Evolutionary conservation across 2,329 filamentous ascomycete species (phyloP).

Genomic region (Epichloe elymi): DNA sequence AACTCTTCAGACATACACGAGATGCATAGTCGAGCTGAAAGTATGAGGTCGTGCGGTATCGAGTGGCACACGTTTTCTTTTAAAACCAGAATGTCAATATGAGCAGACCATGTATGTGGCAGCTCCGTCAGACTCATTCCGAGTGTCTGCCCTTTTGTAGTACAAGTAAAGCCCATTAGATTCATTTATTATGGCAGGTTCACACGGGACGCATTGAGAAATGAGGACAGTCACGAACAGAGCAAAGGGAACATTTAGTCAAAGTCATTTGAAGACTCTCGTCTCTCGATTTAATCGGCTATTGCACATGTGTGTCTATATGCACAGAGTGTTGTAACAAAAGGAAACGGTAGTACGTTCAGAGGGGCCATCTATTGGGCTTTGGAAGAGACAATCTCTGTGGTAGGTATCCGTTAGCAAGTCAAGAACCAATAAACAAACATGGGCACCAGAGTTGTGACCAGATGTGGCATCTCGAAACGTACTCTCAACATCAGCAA

Average conservation of each 20-base stretch:
- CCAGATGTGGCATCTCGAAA: not conserved
- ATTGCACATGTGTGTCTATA: constrained; percentile 48
- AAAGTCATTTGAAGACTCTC: constrained; percentile 1
- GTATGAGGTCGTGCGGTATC: no score
- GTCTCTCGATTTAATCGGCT: constrained; percentile 28
- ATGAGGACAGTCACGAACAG: not conserved
- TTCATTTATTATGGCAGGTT: no score
- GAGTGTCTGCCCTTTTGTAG: no score
- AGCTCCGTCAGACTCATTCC: no score
- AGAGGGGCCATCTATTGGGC: constrained; percentile 40
- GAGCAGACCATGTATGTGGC: no score
- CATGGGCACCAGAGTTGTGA: no score
- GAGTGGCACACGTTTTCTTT: no score
- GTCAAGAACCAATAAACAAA: no score
- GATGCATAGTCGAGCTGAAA: no score
- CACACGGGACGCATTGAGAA: not conserved
- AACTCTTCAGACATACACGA: not conserved
- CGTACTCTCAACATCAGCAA: constrained; percentile 89
- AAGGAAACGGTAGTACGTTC: constrained; percentile 32
- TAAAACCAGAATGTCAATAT: no score
- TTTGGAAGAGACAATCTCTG: constrained; percentile 52
- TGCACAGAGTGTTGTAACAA: constrained; percentile 41
- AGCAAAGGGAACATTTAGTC: not conserved
- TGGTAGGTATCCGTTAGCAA: constrained; percentile 19
- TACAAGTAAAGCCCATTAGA: no score